Base-by-base conservation (phyloP, 768 basidiomycete species). In the Strobilomyces dryophilus region DNA sequence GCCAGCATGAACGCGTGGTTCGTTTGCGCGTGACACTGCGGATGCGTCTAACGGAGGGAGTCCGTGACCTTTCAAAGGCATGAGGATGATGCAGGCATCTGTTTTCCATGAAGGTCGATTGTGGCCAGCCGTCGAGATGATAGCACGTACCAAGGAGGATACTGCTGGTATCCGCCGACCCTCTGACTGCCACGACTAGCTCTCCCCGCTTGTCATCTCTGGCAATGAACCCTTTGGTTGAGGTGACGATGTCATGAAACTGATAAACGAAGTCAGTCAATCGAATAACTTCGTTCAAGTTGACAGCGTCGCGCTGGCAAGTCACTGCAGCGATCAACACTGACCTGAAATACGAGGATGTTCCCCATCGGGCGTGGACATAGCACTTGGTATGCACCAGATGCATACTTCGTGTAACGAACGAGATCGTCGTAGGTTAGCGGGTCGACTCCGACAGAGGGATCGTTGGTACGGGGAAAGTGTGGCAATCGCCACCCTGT, bases 331-430 rank as follows among this genome's bases (percentile, higher is more conserved):
- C 8, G 24, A n/a, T 18, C 46, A 7, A 20, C 29, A 62, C 74
- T 49, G 34, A 79, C 79, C 62, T 70, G 58, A n/a, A 55, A 37
- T 27, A 81, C 54, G 36, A 80, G 71, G 8, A 56, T 68, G 35
- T 73, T 78, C 3, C 80, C 79, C 53, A 79, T 62, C n/a, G 80
- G 80, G 10, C 66, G 64, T 5, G 74, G 76, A 51, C 79, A 80
- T 8, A 77, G 34, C 24, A 66, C 48, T 48, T 76, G 77, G 55
- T 80, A 80, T 17, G 72, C 73, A 2, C 77, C 77, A 7, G 79
- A 80, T 7, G 80, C 74, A 57, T 79, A 81, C 58, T 77, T 78
- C 1, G 75, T 70, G 57, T 75, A 79, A 14, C 66, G 70, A 51
- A 73, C 73, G 32, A 81, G 70, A 44, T 79, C 64, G 41, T 73